Conservation (phyloP, 2,329 filamentous ascomycete genomes). For the Aspergillus brunneoviolaceus region DNA sequence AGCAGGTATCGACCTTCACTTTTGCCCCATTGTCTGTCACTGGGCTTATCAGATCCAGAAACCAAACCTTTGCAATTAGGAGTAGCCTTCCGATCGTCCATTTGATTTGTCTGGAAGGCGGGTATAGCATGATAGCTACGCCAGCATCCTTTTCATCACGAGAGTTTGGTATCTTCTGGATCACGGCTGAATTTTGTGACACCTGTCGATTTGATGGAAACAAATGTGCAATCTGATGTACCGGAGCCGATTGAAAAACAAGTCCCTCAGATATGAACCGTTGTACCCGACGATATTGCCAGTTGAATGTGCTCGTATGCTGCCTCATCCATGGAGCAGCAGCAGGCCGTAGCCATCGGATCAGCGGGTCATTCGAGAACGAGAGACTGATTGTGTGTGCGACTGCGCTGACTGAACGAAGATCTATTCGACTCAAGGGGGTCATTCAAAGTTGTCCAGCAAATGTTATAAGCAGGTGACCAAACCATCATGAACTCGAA, state of each 20-base stretch:
- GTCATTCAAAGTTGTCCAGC: neutral
- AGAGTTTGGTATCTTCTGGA: neutral
- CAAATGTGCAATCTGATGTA: slow-evolving; percentile 10
- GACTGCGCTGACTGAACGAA: slow-evolving; percentile 11
- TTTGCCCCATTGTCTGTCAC: slow-evolving; percentile 14
- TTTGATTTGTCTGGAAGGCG: slow-evolving; percentile 11
- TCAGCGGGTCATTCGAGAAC: slow-evolving; percentile 27
- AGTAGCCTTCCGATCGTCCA: slow-evolving; percentile 17
- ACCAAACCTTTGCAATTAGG: slow-evolving; percentile 18
- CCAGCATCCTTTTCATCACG: slow-evolving; percentile 16
- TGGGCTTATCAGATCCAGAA: slow-evolving; percentile 16
- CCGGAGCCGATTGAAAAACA: slow-evolving; percentile 18
- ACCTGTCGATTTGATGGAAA: slow-evolving; percentile 1
- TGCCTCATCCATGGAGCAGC: slow-evolving; percentile 15
- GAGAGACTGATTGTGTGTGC: slow-evolving; percentile 24
- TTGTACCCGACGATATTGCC: slow-evolving; percentile 28
- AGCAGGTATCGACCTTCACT: slow-evolving; percentile 12
- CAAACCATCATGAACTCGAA: slow-evolving; percentile 13
- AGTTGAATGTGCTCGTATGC: slow-evolving; percentile 13
- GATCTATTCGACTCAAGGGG: slow-evolving; percentile 11
- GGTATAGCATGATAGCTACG: slow-evolving; percentile 22
- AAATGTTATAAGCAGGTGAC: neutral
- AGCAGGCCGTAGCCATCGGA: slow-evolving; percentile 26
- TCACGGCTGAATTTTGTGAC: neutral
- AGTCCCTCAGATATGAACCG: slow-evolving; percentile 19